Evolutionary conservation across 352 stramenopile genomes (phyloP), one percentile per base, ranked within the genome.

Genomic region (Vaucheria bursata): DNA sequence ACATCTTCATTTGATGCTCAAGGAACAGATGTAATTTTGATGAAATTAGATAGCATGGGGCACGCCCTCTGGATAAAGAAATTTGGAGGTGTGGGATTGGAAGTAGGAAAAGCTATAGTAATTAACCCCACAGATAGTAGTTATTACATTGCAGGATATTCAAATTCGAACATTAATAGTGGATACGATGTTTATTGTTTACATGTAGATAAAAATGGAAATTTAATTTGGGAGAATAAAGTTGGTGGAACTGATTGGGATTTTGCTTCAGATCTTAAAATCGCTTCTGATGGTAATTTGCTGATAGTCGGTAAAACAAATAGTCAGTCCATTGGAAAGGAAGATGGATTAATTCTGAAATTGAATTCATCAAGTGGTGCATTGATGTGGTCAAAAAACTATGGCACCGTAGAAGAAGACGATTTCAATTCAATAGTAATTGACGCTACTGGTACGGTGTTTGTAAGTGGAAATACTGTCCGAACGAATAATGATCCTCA

Each of bases 151-250:
- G 45, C 45, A 18, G 45, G 45, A 59, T 59, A 18, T 25, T 18
- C 45, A 18, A 59, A 59, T 59, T 59, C 45, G 18, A 18, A 18
- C 25, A 25, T 18, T 59, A 25, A 18, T 25, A 25, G 45, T 18
- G 45, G 45, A 59, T 59, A 59, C 25, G 45, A 59, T 59, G 45
- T 59, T 59, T 59, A 59, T 59, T 59, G 18, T 18, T 18, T 59
- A 59, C 18, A 25, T 18, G 25, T 25, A 25, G 45, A 59, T 59
- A 59, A 59, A 25, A 59, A 59, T 59, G 45, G 45, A 59, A 59
- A 59, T 25, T 25, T 59, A 59, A 59, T 59, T 25, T 59, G 45
- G 45, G 12, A 59, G 25, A 59, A 59, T 18, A 59, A 18, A 59
- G 18, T 59, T 59, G 45, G 45, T 59, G 45, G 45, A 18, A 18